Percentiles rank a stretch among this genome's conserved stretches.
Conservation (phyloP, 176 grass and related monocot genomes). For the Musa beccarii region DNA sequence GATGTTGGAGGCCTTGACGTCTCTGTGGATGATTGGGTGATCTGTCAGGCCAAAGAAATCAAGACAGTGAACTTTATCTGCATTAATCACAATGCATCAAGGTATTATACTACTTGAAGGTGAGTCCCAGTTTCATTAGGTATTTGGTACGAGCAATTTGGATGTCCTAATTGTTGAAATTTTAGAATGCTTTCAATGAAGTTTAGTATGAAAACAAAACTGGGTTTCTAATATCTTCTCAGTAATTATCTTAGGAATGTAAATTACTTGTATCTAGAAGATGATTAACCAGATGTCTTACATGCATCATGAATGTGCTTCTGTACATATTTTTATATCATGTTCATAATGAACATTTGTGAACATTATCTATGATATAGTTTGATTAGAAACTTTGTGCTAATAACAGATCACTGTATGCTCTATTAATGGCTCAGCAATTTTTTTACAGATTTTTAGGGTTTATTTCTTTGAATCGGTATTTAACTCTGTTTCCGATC, state of each 20-base stretch:
- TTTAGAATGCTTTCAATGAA: too few species aligned
- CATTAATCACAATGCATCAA: neutral
- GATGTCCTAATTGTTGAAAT: neutral
- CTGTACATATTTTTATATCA: too few species aligned
- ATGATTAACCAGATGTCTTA: too few species aligned
- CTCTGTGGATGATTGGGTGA: conserved; percentile 86
- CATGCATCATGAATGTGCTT: too few species aligned
- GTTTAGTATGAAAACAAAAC: too few species aligned
- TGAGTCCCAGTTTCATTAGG: neutral
- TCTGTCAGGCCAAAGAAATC: conserved; percentile 27
- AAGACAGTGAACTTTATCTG: neutral
- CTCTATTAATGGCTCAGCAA: neutral
- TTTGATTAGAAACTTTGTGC: too few species aligned
- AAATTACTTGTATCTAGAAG: too few species aligned
- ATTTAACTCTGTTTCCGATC: neutral
- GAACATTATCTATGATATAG: too few species aligned
- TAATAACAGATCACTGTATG: too few species aligned
- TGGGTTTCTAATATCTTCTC: too few species aligned
- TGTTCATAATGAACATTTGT: too few species aligned
- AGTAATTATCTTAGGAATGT: too few species aligned
- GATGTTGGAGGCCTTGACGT: conserved; percentile 89
- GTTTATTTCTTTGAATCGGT: neutral
- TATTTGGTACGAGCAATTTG: neutral
- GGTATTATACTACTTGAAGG: neutral
- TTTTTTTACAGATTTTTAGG: neutral